Evolutionary conservation across 257 asterid genomes (phyloP), one percentile per base, ranked within the genome.

Genomic region (Phtheirospermum japonicum): DNA sequence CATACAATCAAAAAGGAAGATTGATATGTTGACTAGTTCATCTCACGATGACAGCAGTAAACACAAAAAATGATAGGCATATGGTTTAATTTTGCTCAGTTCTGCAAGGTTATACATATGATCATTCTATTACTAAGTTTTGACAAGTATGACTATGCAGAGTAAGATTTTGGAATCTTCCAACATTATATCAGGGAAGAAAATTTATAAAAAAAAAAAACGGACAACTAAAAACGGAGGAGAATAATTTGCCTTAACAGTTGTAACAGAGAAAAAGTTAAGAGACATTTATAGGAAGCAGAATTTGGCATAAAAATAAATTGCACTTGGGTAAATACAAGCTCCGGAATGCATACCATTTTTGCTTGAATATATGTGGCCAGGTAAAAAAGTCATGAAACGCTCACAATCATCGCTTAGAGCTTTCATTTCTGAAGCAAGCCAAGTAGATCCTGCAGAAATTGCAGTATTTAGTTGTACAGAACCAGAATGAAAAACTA

Each of bases 381-480:
- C 99, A 2, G 99, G 99, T 67, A 80, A 96, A 77, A 93, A 89
- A 71, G 88, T 62, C 82, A 64, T 80, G 78, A 93, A 93, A 59
- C 91, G 70, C 83, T 93, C 99, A 72, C 99, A 93, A 57, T 93
- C 99, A 81, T 93, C 99, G 53, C 97, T 89, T 63, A 93, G 67
- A 66, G 99, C 99, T 72, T 93, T 93, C 99, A 93, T 93, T 81
- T 93, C 99, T 40, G 99, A 93, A 61, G 99, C 90, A 79, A 93
- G 85, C 99, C 99, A 93, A 56, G 86, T 77, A 14, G 99, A 93
- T 60, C 99, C 99, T 92, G 89, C 79, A 82, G 75, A 79, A 68
- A 67, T 65, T 30, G 6, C 46, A 67, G 40, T 57, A 54, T 16
- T 64, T 31, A 58, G 64, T 52, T 39, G 36, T 13, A 18, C 49